These are phyloP conservation scores for Penicillium subrubescens DNA, from an alignment of 495 filamentous ascomycete species.

Conservation along the genomic window DNA sequence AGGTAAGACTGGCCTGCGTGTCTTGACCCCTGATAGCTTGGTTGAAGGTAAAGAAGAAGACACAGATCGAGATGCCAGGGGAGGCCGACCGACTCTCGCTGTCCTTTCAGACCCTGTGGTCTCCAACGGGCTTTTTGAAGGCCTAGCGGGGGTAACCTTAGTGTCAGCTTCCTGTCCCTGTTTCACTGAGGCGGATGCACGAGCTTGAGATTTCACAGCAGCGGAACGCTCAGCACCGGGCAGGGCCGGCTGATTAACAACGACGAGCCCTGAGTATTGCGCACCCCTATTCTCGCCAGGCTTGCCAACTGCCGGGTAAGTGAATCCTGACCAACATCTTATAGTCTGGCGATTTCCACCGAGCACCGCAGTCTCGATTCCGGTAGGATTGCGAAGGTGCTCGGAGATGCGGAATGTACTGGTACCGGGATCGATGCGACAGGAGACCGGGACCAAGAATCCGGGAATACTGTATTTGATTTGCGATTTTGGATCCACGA, in stretches of 20 bases:
- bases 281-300: not conserved
- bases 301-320: not conserved
- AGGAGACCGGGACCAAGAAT: not conserved
- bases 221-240: not conserved
- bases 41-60: not conserved
- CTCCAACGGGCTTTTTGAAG: not conserved
- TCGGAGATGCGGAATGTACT: not conserved
- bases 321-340: not conserved
- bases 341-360: not conserved
- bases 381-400: not conserved
- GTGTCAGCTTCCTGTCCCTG: not conserved
- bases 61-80: not conserved
- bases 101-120: not conserved
- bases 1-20: not conserved
- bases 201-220: not conserved
- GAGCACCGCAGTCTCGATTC: not conserved
- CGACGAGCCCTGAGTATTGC: not conserved
- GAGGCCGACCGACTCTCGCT: not conserved
- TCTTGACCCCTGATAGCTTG: not conserved
- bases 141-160: not conserved
- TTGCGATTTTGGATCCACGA: not conserved
- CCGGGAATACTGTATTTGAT: not conserved
- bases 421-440: not conserved
- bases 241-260: not conserved
- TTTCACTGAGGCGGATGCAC: not conserved